Base-by-base conservation (phyloP, 2,329 filamentous ascomycete genomes). In the Fusarium transvaalense region DNA sequence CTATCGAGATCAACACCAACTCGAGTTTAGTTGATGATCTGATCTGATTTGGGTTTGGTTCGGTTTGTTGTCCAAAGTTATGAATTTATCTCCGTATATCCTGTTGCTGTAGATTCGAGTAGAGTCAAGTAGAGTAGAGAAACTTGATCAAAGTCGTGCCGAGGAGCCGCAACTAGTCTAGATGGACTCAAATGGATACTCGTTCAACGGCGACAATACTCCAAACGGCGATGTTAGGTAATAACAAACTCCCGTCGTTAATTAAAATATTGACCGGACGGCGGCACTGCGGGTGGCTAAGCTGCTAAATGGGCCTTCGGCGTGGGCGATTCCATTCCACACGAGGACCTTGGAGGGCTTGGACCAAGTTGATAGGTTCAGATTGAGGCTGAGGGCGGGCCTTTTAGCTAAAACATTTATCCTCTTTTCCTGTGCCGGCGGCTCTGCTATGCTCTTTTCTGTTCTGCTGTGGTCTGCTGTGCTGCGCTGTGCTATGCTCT, bases 281-380 rank as follows among this genome's bases (percentile, higher is more conserved):
- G 63, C 60, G 52, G 62, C 56, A 68, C 50, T 58, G 67, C 52
- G 56, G 69, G 56, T 62, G 66, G 65, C 59, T 61, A 69, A 61
- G 35, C 59, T 55, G 29, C 59, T 41, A 56, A 55, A 59, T 67
- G 55, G 55, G 31, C 43, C 41, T 52, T 68, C 53, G 66, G 60
- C 27, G 60, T 64, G 55, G 58, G 68, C 71, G 68, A 73, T 63
- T 47, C 61, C 66, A 73, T 71, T 72, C 71, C 68, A 68, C 39
- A 50, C 41, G 13, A 47, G 58, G 52, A 35, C 23, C 51, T 64
- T 35, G 29, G 8, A 29, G 29, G 23, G 29, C 29, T 52, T 41
- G 17, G 34, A 15, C n/a, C 47, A 50, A 58, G 61, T 60, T 64
- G 56, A 57, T 62, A 56, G 64, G 54, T 43, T 51, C 39, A 52